Percentiles rank a stretch among this genome's conserved stretches.
Conservation (phyloP, 108 stramenopile genomes). For the Skeletonema grethae region DNA sequence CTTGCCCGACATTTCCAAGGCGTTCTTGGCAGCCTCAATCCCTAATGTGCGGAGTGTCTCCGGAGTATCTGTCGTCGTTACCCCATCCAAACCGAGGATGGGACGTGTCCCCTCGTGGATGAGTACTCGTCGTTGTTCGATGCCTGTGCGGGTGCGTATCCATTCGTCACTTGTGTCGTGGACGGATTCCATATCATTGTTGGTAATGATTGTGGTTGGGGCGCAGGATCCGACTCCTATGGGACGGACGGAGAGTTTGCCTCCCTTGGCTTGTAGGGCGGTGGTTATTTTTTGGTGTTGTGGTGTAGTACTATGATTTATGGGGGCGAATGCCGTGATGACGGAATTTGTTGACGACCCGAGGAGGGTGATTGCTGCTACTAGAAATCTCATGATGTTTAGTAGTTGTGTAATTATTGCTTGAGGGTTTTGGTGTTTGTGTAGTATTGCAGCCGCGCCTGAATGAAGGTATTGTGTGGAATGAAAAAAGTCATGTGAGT, state of each 20-base stretch:
- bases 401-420: neutral
- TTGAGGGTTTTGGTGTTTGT: neutral
- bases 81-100: neutral
- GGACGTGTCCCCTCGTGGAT: slow-evolving; percentile 38
- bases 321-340: slow-evolving; percentile 3
- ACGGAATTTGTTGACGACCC: neutral
- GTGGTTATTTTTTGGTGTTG: neutral
- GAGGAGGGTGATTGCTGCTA: neutral
- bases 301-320: neutral
- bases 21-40: slow-evolving; percentile 62
- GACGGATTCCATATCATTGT: slow-evolving; percentile 84
- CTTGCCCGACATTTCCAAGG: slow-evolving; percentile 76
- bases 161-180: slow-evolving; percentile 97
- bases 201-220: slow-evolving; percentile 80
- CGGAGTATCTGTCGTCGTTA: slow-evolving; percentile 7
- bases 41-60: slow-evolving; percentile 60
- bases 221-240: slow-evolving; percentile 86
- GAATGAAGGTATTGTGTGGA: neutral
- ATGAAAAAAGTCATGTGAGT: neutral
- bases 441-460: neutral
- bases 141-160: slow-evolving; percentile 95
- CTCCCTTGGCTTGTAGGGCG: slow-evolving; percentile 34
- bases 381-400: neutral
- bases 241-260: slow-evolving; percentile 63
- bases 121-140: slow-evolving; percentile 78